Evolutionary conservation across 352 stramenopile species (phyloP).

Genomic region (Phytophthora agathidicida): DNA sequence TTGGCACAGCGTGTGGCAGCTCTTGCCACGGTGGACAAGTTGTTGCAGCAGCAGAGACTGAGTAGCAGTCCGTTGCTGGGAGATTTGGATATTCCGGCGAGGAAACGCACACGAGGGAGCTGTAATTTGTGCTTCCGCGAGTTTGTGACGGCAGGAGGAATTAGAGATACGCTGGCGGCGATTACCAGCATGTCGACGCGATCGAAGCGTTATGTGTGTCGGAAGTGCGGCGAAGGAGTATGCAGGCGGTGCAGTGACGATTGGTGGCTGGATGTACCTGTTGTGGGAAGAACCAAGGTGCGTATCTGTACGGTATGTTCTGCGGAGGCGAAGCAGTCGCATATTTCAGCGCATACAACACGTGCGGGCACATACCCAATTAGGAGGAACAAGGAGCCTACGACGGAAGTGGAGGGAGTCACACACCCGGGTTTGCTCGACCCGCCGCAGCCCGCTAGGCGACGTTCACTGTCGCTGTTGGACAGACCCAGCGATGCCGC

Average conservation of each 20-base stretch:
- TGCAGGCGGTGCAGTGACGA: conserved; percentile 82
- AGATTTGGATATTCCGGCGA: conserved; percentile 69
- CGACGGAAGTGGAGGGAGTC: conserved; percentile 30
- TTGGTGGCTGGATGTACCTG: conserved; percentile 80
- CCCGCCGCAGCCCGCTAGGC: conserved; percentile 9
- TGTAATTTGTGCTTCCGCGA: conserved; percentile 81
- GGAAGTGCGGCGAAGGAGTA: conserved; percentile 80
- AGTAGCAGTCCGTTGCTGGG: conserved; percentile 79
- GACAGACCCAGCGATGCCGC: conserved; percentile 25
- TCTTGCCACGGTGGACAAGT: conserved; percentile 75
- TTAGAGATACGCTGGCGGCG: conserved; percentile 31
- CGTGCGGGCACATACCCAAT: conserved; percentile 27
- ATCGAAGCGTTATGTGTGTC: conserved; percentile 66
- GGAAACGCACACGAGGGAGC: conserved; percentile 37
- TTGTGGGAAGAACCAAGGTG: conserved; percentile 79
- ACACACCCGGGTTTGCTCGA: conserved; percentile 31
- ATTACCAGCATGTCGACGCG: conserved; percentile 41
- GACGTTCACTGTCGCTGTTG: conserved; percentile 32
- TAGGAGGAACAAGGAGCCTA: conserved; percentile 6
- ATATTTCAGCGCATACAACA: conserved; percentile 40
- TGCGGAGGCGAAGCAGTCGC: conserved; percentile 65
- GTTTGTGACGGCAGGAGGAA: conserved; percentile 47
- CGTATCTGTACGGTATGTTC: conserved; percentile 88
- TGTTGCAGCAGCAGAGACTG: conserved; percentile 80
- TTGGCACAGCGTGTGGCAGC: conserved; percentile 69